These are phyloP conservation scores for Entomortierella chlamydospora DNA, from an alignment of 192 early-diverging fungal species.

Conservation along the genomic window DNA sequence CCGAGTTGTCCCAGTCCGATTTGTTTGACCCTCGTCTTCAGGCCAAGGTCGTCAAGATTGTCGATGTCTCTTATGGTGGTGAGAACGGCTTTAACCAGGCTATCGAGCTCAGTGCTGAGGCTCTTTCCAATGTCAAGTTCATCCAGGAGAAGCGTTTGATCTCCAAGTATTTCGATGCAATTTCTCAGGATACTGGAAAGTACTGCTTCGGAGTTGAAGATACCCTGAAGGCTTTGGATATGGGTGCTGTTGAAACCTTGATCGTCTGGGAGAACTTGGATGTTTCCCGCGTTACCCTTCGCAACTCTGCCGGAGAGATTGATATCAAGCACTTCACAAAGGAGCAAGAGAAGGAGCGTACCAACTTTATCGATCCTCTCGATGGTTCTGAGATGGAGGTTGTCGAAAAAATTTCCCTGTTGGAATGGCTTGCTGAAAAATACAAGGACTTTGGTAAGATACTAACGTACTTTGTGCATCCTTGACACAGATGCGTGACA, in stretches of 20 bases:
- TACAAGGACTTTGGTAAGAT: conserved; percentile 92
- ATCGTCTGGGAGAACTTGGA: conserved; percentile 98
- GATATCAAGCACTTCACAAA: conserved; percentile 82
- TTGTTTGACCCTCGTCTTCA: conserved; percentile 94
- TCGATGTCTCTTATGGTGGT: conserved; percentile 99
- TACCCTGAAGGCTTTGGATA: conserved; percentile 94
- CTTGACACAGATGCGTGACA: too few relatives aligned
- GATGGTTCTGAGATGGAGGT: conserved; percentile 85
- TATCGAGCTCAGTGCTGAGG: conserved; percentile 92
- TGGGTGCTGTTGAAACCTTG: conserved; percentile 98
- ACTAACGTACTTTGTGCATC: background rate
- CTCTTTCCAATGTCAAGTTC: conserved; percentile 96
- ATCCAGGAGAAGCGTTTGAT: conserved; percentile 99
- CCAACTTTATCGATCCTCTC: conserved; percentile 74
- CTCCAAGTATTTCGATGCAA: conserved; percentile 95
- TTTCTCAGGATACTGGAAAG: conserved; percentile 96
- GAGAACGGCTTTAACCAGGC: conserved; percentile 99
- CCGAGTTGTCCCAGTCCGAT: conserved; percentile 94
- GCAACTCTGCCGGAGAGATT: conserved; percentile 73
- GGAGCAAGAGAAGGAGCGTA: conserved; percentile 85
- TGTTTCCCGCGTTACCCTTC: conserved; percentile 79
- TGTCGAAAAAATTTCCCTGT: conserved; percentile 80
- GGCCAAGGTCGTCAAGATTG: conserved; percentile 90
- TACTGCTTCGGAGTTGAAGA: conserved; percentile 96
- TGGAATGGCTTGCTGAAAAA: conserved; percentile 98